Base-by-base conservation (phyloP, 192 early-diverging fungal species). In the Backusella australiensis region DNA sequence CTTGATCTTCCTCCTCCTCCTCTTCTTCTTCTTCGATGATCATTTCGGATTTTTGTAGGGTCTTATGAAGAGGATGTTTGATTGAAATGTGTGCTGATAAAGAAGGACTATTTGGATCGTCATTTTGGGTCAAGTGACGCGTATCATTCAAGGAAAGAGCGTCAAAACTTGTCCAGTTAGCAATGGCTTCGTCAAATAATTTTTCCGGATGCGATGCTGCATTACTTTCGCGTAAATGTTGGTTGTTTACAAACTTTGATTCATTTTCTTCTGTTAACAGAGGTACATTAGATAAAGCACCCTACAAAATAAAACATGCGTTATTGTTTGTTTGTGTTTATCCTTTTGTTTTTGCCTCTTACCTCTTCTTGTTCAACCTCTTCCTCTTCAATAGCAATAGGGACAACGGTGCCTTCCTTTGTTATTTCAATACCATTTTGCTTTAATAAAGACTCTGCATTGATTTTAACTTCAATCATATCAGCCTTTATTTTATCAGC, bases 401-500 rank as follows among this genome's bases (percentile, higher is more conserved):
- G 70, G 0, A 71, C 14, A 17, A 71, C 42, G 34, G 41, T 15
- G 2, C 70, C 70, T 44, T 71, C 70, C 42, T 44, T 71, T 71
- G 70, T 71, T 17, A 71, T 71, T 32, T 71, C 39, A 49, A 71
- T 71, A 49, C 44, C 70, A 34, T 39, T 44, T 7, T 71, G 42
- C 6, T 71, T 71, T 29, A 71, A 34, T 32, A 49, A 17, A 17
- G 17, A 71, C 9, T 49, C 29, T 6, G 70, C 42, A 8, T 21
- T 17, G 5, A 19, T 15, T 34, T 29, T 71, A 32, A 71, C 70
- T 44, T 71, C 39, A 26, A 71, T 44, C 39, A 49, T 71, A 49
- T 71, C 70, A 49, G 44, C 23, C 26, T 94, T 93, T 21, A 89
- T 73, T 67, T 86, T 85, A 56, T 90, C 91, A 11, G 93, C 93